Evolutionary conservation across 805 yeast genomes (phyloP).

Genomic region (Suhomyces sp.): DNA sequence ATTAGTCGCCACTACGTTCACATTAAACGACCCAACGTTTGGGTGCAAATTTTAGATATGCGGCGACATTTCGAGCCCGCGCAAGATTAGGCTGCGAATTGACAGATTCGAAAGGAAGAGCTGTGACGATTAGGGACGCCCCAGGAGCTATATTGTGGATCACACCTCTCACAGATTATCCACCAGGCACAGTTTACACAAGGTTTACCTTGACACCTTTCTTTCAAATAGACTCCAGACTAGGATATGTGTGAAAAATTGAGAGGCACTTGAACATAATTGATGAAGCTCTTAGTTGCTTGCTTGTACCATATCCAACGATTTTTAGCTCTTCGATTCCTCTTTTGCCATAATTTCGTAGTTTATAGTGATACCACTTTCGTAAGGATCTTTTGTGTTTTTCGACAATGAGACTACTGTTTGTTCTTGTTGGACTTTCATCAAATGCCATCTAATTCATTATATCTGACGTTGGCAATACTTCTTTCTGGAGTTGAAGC

Average conservation of each 20-base stretch:
- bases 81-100: neutral
- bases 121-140: neutral
- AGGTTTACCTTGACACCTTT: no score
- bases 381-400: constrained; percentile 40
- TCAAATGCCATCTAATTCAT: constrained; percentile 72
- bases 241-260: constrained; percentile 64
- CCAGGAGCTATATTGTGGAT: no score
- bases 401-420: constrained; percentile 39
- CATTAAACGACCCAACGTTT: neutral
- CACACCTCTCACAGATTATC: no score
- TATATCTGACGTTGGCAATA: constrained; percentile 55
- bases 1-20: neutral
- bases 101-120: neutral
- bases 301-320: constrained; percentile 50
- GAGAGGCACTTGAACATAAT: constrained; percentile 66
- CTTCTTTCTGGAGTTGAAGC: constrained; percentile 20
- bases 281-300: constrained; percentile 31
- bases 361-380: constrained; percentile 43
- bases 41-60: neutral
- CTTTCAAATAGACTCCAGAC: constrained; percentile 23
- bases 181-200: no score
- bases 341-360: constrained; percentile 68
- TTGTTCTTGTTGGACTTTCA: constrained; percentile 51
- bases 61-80: neutral
- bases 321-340: constrained; percentile 67